phyloP scores from a whole-genome alignment of 768 basidiomycete species.

The Terana coerulea region DNA sequence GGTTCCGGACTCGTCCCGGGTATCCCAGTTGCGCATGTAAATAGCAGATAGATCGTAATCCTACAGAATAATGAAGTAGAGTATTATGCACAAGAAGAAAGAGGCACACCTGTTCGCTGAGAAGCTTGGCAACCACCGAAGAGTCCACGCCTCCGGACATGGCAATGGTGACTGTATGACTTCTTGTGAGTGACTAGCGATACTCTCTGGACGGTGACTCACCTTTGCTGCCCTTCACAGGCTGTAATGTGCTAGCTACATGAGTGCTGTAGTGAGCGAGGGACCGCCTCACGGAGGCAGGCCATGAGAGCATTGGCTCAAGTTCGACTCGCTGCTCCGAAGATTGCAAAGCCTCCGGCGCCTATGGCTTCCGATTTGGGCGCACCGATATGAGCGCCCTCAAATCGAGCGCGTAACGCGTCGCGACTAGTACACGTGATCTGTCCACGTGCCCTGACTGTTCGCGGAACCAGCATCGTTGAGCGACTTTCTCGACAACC shows the following conservation, averaged over 20 bases:
- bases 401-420: slow-evolving; percentile 6
- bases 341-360: neutral
- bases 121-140: slow-evolving; percentile 76
- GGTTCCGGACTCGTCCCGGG: slow-evolving; percentile 72
- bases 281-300: slow-evolving; percentile 1
- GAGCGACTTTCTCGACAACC: neutral
- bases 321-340: neutral
- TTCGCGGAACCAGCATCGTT: no score
- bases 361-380: neutral
- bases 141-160: slow-evolving; percentile 98
- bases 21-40: slow-evolving; percentile 97
- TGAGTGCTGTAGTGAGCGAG: slow-evolving; percentile 4
- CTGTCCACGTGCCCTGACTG: slow-evolving; percentile 3
- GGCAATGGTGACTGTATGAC: slow-evolving; percentile 39
- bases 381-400: neutral
- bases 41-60: slow-evolving; percentile 82
- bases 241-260: slow-evolving; percentile 14
- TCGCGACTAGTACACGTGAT: slow-evolving; percentile 1
- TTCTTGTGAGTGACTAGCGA: neutral
- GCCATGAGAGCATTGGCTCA: slow-evolving; percentile 13
- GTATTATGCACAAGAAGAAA: neutral
- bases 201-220: neutral
- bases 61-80: slow-evolving; percentile 31
- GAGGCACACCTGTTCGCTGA: slow-evolving; percentile 56
- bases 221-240: slow-evolving; percentile 29